phyloP scores from a whole-genome alignment of 768 basidiomycete species.

The Lyophyllum semitale region DNA sequence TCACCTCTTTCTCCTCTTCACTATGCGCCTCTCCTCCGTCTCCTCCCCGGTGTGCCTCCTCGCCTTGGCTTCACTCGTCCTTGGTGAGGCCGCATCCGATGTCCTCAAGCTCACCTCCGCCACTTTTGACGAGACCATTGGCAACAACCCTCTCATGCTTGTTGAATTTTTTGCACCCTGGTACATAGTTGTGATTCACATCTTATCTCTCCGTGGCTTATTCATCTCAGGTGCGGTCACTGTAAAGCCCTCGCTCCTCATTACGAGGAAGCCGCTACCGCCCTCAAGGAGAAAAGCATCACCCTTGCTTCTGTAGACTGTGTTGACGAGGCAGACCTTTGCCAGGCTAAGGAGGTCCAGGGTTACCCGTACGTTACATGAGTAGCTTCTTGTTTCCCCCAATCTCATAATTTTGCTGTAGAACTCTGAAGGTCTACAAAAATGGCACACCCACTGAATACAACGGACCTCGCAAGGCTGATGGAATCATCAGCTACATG shows the following conservation, averaged over 20 bases:
- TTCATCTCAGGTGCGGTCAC: constrained; percentile 79
- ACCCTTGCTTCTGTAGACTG: constrained; percentile 97
- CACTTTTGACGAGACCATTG: constrained; percentile 69
- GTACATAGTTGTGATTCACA: constrained; percentile 33
- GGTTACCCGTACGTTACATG: constrained; percentile 83
- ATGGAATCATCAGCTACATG: constrained; percentile 97
- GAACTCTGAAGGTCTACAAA: constrained; percentile 91
- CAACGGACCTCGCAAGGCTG: constrained; percentile 86
- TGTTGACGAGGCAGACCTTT: constrained; percentile 91
- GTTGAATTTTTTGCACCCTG: constrained; percentile 97
- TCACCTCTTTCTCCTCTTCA: constrained; percentile 28
- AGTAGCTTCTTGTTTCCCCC: neutral
- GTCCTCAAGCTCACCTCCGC: constrained; percentile 75
- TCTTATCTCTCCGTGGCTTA: neutral
- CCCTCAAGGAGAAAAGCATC: constrained; percentile 87
- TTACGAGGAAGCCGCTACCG: constrained; percentile 91
- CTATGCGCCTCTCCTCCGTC: constrained; percentile 69
- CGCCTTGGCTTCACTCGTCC: constrained; percentile 49
- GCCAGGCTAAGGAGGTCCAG: constrained; percentile 82
- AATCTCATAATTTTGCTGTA: constrained; percentile 25
- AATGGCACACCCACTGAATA: constrained; percentile 83
- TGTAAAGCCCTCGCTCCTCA: constrained; percentile 95
- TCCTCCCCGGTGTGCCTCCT: constrained; percentile 52
- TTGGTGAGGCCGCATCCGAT: constrained; percentile 70
- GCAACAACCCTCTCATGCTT: constrained; percentile 71